Evolutionary conservation across 1,284 basidiomycete genomes (phyloP).

Genomic region (Cystobasidium slooffiae): DNA sequence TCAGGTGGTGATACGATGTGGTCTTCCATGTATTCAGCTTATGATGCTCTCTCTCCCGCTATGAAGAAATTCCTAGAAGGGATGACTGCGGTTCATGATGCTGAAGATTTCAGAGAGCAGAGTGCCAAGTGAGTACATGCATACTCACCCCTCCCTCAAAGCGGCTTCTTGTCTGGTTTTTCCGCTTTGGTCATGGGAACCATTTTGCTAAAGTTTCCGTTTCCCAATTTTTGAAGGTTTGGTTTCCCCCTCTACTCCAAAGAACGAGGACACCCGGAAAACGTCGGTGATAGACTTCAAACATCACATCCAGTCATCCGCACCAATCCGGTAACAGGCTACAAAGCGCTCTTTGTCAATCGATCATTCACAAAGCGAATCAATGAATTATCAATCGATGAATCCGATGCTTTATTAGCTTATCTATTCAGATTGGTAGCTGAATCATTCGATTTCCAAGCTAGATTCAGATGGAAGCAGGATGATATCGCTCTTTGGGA

Average conservation of each 20-base stretch:
- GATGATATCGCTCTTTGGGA: constrained; percentile 59
- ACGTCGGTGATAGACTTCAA: constrained; percentile 64
- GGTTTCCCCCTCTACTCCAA: constrained; percentile 53
- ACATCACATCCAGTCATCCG: constrained; percentile 63
- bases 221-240: constrained; percentile 5
- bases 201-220: not conserved
- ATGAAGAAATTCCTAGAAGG: constrained; percentile 66
- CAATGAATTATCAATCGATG: constrained; percentile 65
- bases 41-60: constrained; percentile 66
- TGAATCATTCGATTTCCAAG: constrained; percentile 61
- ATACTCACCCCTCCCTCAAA: constrained; percentile 60
- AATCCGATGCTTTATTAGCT: constrained; percentile 64
- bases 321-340: constrained; percentile 67
- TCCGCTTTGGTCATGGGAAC: not conserved
- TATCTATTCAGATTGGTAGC: constrained; percentile 59
- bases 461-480: constrained; percentile 61
- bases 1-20: constrained; percentile 62
- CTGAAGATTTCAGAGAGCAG: constrained; percentile 61
- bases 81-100: constrained; percentile 66
- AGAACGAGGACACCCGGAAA: constrained; percentile 64
- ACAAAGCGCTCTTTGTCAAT: constrained; percentile 70
- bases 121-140: constrained; percentile 55
- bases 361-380: constrained; percentile 68
- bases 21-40: constrained; percentile 63
- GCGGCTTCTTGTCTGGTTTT: not conserved